Base-by-base conservation (phyloP, 176 grass and related monocot genomes). In the Elaeis guineensis region DNA sequence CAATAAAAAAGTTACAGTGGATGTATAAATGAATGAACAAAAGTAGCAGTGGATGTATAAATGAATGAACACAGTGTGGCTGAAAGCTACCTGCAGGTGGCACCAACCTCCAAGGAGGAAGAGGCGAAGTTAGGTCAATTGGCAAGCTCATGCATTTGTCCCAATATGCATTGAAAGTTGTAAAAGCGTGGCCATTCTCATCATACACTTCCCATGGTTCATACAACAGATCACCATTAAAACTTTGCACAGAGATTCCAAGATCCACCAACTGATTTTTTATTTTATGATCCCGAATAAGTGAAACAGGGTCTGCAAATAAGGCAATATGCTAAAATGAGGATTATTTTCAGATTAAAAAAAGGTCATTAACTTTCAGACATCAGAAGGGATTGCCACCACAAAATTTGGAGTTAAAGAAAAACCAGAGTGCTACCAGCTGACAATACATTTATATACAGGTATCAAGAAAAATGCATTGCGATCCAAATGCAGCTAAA, bases 151-250 rank as follows among this genome's bases (percentile, higher is more conserved):
- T 78, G 72, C 90, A 95, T 59, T 87, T 90, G 32, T 82, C 66
- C 90, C 90, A 95, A 58, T 74, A 95, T 57, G 60, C 77, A 59
- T 82, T 62, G 69, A 90, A 95, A 17, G 57, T 69, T 35, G 86
- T 90, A 70, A 90, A 90, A 30, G 90, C 90, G 35, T 67, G 74
- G 54, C 83, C 83, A 69, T 78, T 82, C 32, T 64, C 67, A 76
- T 95, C 86, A 52, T 80, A 81, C 62, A 87, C 22, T 73, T 95
- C 86, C 86, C 90, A 95, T 32, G 90, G 90, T 60, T 95, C 90
- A 20, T 87, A 79, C 28, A 95, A 72, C 65, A 95, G 72, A 77
- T 95, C 90, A 57, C 70, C 86, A 68, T 82, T 95, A 54, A 79
- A 90, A 64, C 77, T 90, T 48, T 90, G 77, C 30, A 82, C 75